Evolutionary conservation across 228 moss, liverwort and hornwort species (phyloP), one percentile per base, ranked within the genome.

Genomic region (Sphagnum magellanicum): DNA sequence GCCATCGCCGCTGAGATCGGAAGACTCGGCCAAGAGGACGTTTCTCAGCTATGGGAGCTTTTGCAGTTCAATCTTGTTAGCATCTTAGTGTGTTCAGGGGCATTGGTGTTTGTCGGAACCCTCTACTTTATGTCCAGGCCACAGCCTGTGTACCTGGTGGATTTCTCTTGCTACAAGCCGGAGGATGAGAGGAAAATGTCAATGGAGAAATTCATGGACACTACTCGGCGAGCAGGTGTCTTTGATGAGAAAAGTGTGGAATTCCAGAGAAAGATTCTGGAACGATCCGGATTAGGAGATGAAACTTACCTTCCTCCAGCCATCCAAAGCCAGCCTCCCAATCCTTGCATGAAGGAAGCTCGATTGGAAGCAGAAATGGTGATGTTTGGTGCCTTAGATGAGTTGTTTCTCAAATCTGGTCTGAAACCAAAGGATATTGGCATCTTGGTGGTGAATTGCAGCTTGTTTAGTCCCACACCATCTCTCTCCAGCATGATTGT

Each of bases 21-120:
- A 15, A 78, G 84, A 63, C 70, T 85, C 46, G 78, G 81, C 59
- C 81, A 85, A 57, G 78, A 76, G 65, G 84, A 85, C 67, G 55
- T 79, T 0, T 74, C 70, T 5, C 73, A 81, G 10, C 61, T 85
- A 0, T 85, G 84, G 81, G 74, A 59, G 72, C 79, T 72, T 63
- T 74, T 85, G 4, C 63, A 85, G 67, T 85, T 76, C 72, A 85
- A 85, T 70, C 79, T 85, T 58, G 76, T 85, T 6, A 81, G 81
- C 50, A 81, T 81, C 55, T 74, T 81, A 12, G 61, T 79, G 60
- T 74, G 67, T 48, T 72, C 58, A 47, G 74, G 81, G 49, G 76
- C 76, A 48, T 78, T 85, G 32, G 81, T 81, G 12, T 81, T 81
- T 65, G 74, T 73, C 4, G 76, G 52, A 52, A 85, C 84, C 5